phyloP scores from a whole-genome alignment of 345 rosid species.

The Pistacia vera region DNA sequence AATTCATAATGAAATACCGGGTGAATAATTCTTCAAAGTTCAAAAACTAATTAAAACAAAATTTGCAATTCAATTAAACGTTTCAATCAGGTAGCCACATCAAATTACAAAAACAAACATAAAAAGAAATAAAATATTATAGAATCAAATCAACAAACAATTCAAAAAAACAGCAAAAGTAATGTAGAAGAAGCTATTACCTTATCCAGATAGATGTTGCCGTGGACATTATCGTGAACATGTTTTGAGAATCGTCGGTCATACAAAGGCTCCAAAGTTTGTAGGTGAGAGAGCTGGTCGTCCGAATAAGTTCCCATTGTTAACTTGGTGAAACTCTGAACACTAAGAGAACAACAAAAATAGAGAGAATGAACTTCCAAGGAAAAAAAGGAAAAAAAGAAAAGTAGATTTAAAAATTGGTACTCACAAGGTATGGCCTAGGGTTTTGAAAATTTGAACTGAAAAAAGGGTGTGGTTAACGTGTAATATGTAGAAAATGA shows the following conservation, averaged over 20 bases:
- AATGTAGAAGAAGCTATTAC: constrained; percentile 23
- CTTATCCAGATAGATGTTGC: constrained; percentile 55
- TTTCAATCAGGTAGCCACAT: not conserved
- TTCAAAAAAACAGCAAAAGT: not conserved
- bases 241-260: constrained; percentile 44
- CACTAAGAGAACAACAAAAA: not conserved
- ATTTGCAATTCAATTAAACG: not conserved
- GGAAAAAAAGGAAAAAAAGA: not conserved
- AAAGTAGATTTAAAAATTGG: not conserved
- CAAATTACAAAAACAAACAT: not conserved
- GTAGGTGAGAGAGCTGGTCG: not conserved
- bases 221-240: constrained; percentile 61
- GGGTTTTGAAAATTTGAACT: constrained; percentile 11
- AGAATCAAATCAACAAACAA: not conserved
- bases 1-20: constrained; percentile 2
- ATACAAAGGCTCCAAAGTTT: constrained; percentile 8
- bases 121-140: not conserved
- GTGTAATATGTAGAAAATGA: not conserved
- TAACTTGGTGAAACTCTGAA: not conserved
- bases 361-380: not conserved
- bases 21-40: not conserved
- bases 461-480: not conserved
- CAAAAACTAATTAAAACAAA: not conserved
- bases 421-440: not conserved
- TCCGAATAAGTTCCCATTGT: constrained; percentile 23